A percentile compares a stretch with the other conserved stretches of the same genome.
Conservation (phyloP, 2,329 filamentous ascomycete genomes). For the Fusarium stilboides region DNA sequence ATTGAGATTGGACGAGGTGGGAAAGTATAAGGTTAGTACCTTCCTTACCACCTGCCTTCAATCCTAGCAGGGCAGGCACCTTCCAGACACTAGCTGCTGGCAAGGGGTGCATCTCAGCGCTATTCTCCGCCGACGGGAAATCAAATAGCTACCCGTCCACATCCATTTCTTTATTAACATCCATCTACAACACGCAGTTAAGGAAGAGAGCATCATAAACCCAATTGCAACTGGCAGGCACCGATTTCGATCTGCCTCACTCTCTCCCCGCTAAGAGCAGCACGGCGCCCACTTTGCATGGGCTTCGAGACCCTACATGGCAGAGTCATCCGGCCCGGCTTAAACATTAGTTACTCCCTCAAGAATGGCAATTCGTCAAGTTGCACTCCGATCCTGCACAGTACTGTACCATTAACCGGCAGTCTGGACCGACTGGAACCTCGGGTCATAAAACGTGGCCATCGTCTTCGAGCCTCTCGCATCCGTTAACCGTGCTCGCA, state of each 20-base stretch:
- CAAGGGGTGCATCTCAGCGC: slow-evolving; percentile 36
- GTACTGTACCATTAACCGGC: slow-evolving; percentile 16
- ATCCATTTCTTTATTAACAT: slow-evolving; percentile 1
- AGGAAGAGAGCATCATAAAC: neutral
- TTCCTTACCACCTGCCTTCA: neutral
- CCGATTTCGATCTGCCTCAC: no score
- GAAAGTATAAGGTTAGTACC: slow-evolving; percentile 34
- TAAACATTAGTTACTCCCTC: slow-evolving; percentile 18
- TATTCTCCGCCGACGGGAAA: slow-evolving; percentile 26
- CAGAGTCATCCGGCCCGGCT: slow-evolving; percentile 1
- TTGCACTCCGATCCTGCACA: neutral
- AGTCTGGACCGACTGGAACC: slow-evolving; percentile 11
- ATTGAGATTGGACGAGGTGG: slow-evolving; percentile 15
- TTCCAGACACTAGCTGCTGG: slow-evolving; percentile 6
- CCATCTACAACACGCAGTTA: neutral
- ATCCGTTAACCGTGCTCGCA: slow-evolving; percentile 2
- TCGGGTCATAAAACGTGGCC: slow-evolving; percentile 20
- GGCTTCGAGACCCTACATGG: neutral
- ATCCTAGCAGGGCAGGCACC: neutral
- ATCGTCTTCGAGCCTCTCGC: slow-evolving; percentile 2
- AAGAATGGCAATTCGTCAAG: slow-evolving; percentile 5
- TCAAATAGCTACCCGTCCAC: slow-evolving; percentile 1
- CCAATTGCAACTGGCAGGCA: neutral
- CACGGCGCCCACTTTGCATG: slow-evolving; percentile 1
- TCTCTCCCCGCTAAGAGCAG: neutral